phyloP scores from a whole-genome alignment of 805 yeast genomes.

The Nakazawaea ishiwadae region DNA sequence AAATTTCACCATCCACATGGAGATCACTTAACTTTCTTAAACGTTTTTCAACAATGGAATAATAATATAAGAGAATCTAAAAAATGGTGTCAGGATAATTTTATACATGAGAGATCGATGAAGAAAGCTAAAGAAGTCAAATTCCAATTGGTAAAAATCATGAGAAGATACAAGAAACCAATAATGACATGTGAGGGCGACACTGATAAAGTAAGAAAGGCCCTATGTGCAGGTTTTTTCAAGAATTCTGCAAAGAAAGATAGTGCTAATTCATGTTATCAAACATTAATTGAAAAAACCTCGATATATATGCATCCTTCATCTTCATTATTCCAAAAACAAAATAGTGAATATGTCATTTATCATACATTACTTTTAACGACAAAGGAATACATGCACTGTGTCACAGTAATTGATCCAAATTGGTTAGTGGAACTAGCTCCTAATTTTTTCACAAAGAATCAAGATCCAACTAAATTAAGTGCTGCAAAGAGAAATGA shows the following conservation, averaged over 20 bases:
- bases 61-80: conserved; percentile 44
- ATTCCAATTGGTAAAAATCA: conserved; percentile 57
- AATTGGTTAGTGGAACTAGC: conserved; percentile 70
- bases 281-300: conserved; percentile 61
- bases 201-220: conserved; percentile 51
- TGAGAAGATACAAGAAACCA: conserved; percentile 43
- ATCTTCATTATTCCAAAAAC: conserved; percentile 54
- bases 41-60: conserved; percentile 77
- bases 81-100: conserved; percentile 78
- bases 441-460: conserved; percentile 63
- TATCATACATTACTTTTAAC: conserved; percentile 82
- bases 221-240: conserved; percentile 66
- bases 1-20: conserved; percentile 73
- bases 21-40: conserved; percentile 79
- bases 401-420: conserved; percentile 77
- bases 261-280: conserved; percentile 47
- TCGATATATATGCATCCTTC: conserved; percentile 87
- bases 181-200: conserved; percentile 50
- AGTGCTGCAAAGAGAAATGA: conserved; percentile 52
- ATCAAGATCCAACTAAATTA: conserved; percentile 44
- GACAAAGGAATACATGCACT: conserved; percentile 87
- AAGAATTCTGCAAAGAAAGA: conserved; percentile 63
- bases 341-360: conserved; percentile 67
- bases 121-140: conserved; percentile 76
- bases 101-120: conserved; percentile 74